Conservation (phyloP, 192 early-diverging fungal genomes). For the Linnemannia schmuckeri region DNA sequence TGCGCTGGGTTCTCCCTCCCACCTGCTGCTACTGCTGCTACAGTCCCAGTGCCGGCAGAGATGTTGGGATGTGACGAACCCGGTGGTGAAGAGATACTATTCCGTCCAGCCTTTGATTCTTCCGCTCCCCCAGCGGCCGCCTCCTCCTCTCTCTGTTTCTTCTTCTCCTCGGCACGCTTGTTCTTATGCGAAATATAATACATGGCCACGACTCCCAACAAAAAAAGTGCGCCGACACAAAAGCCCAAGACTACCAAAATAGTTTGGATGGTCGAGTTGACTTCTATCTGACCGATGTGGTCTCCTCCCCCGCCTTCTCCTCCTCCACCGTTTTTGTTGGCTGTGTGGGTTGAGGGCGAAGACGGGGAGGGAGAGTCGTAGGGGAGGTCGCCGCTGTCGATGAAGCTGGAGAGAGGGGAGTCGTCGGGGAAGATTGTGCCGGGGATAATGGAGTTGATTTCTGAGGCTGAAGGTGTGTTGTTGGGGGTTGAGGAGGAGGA, state of each 20-base stretch:
- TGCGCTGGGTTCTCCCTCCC: neutral
- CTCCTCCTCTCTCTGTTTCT: slow-evolving; percentile 1
- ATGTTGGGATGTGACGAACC: too few species aligned
- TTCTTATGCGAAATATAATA: slow-evolving; percentile 40
- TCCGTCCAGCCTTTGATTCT: neutral
- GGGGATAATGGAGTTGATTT: slow-evolving; percentile 21
- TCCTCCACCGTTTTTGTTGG: neutral
- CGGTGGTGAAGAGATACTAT: neutral
- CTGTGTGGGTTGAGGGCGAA: neutral
- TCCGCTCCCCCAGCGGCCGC: neutral
- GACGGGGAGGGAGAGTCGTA: slow-evolving; percentile 1
- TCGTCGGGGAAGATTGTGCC: slow-evolving; percentile 35
- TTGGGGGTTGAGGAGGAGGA: neutral
- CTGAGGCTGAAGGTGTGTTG: neutral
- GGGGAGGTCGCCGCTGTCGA: neutral
- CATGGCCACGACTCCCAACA: slow-evolving; percentile 31
- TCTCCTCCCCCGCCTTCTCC: neutral
- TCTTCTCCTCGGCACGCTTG: slow-evolving; percentile 27
- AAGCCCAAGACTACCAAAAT: slow-evolving; percentile 30
- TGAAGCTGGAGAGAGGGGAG: neutral
- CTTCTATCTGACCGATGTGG: slow-evolving; percentile 13
- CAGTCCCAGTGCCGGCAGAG: neutral
- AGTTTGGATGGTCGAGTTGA: slow-evolving; percentile 31
- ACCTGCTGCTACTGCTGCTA: neutral
- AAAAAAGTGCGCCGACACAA: slow-evolving; percentile 30